Conservation (phyloP, 108 stramenopile genomes). For the Nitzschia inconspicua region DNA sequence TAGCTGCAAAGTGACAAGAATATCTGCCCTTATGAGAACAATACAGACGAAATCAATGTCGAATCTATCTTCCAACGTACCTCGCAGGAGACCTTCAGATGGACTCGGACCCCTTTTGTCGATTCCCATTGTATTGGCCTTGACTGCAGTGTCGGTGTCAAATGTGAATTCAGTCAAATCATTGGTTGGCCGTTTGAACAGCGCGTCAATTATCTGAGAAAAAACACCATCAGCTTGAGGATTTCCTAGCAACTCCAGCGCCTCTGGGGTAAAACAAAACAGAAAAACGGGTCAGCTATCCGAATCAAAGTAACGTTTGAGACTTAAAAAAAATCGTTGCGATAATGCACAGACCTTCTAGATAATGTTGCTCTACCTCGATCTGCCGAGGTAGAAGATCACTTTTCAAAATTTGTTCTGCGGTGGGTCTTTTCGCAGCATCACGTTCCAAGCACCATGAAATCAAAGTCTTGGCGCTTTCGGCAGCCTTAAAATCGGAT, state of each 20-base stretch:
- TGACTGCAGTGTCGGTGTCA: conserved; percentile 68
- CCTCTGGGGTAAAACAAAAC: conserved; percentile 34
- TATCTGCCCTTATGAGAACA: background rate
- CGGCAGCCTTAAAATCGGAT: conserved; percentile 25
- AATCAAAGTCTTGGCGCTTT: conserved; percentile 64
- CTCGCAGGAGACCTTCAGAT: conserved; percentile 26
- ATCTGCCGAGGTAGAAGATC: conserved; percentile 72
- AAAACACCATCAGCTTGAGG: conserved; percentile 64
- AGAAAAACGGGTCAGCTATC: background rate
- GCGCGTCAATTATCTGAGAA: conserved; percentile 49
- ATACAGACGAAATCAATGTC: background rate
- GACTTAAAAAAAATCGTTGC: background rate
- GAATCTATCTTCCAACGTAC: background rate
- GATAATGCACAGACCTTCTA: conserved; percentile 28
- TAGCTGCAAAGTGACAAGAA: conserved; percentile 6
- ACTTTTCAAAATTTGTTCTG: conserved; percentile 49
- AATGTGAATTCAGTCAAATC: conserved; percentile 58
- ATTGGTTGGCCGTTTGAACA: conserved; percentile 56
- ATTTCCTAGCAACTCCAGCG: conserved; percentile 67
- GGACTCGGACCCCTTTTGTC: conserved; percentile 11
- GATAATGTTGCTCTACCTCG: conserved; percentile 70
- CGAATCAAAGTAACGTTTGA: background rate
- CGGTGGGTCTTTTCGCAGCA: conserved; percentile 60
- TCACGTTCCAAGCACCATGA: conserved; percentile 70
- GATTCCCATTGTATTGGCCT: conserved; percentile 42